Evolutionary conservation across 805 yeast genomes (phyloP), one percentile per base, ranked within the genome.

Genomic region (Metschnikowia orientalis): DNA sequence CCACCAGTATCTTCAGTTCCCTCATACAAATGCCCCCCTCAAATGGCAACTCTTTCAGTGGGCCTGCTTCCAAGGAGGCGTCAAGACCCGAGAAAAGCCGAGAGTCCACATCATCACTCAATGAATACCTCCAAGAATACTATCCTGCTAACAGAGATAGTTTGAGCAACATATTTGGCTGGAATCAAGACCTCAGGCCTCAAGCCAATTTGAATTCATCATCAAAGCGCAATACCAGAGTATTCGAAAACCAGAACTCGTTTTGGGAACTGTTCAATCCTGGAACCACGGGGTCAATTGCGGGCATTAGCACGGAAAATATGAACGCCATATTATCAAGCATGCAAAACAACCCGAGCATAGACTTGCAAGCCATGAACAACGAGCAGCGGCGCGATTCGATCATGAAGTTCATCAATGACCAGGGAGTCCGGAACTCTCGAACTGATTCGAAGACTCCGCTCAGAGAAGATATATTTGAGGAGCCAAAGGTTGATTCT

Each of bases 351-450:
- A 62, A 56, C 38, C 67, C 67, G 4, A 57, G 61, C 25, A 54
- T 63, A 19, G 69, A 63, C 37, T 55, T 64, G 17, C 53, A 50
- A 36, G 56, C 54, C 28, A 63, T 63, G 64, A 61, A 59, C 38
- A 50, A 56, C 28, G 63, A 61, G 36, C 66, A 64, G 42, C 53
- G 70, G 26, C 44, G 70, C 35, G 64, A 61, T 34, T 61, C 68
- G 3, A 56, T 66, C 4, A 44, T 64, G 32, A 64, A 63, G 37
- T 44, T 56, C 9, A 48, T 65, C 19, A 62, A 45, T 40, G 69
- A 62, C 34, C 64, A 53, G 36, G 59, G 56, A 24, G n/a, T n/a
- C n/a, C 40, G 35, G 35, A 18, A 35, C 29, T 23, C 35, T 7
- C 36, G 43, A 22, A 36, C 40, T 11, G 41, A 12, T 18, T 26